Percentiles rank a stretch among this genome's conserved stretches.
Evolutionary conservation across 805 yeast species (phyloP).

Genomic region (Barnettozyma botsteinii): DNA sequence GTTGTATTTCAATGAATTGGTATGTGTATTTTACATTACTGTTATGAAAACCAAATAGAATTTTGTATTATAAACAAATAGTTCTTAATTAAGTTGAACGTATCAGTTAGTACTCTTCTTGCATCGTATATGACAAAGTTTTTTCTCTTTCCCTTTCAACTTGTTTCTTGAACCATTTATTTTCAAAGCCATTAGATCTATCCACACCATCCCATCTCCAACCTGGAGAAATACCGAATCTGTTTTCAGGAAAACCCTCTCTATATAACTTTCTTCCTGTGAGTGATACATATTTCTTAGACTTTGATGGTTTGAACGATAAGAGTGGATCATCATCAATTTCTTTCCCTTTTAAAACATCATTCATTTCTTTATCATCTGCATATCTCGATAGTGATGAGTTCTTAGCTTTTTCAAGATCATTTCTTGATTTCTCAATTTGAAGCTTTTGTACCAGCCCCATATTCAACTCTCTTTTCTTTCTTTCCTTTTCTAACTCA

Average conservation of each 20-base stretch:
- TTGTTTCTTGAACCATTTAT: constrained; percentile 42
- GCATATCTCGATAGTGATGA: constrained; percentile 29
- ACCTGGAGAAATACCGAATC: constrained; percentile 78
- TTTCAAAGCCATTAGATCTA: constrained; percentile 84
- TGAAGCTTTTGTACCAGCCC: constrained; percentile 36
- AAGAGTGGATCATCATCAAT: constrained; percentile 61
- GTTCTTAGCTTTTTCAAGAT: constrained; percentile 23
- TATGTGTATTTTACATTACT: not conserved
- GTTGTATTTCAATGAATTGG: not conserved
- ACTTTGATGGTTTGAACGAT: constrained; percentile 33
- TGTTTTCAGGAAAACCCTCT: constrained; percentile 54
- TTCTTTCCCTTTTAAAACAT: constrained; percentile 28
- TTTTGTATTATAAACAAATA: not conserved
- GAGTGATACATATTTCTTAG: constrained; percentile 22
- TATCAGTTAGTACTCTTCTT: constrained; percentile 30
- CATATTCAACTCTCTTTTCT: constrained; percentile 28
- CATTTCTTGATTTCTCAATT: constrained; percentile 30
- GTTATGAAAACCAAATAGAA: not conserved
- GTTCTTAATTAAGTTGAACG: not conserved
- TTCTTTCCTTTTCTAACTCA: constrained; percentile 25
- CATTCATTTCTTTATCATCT: constrained; percentile 35
- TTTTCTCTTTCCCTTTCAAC: constrained; percentile 31
- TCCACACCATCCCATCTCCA: constrained; percentile 89
- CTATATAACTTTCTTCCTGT: constrained; percentile 53
- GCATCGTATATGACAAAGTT: constrained; percentile 30